Evolutionary conservation across 257 asterid species (phyloP).

Genomic region (Ballota nigra): DNA sequence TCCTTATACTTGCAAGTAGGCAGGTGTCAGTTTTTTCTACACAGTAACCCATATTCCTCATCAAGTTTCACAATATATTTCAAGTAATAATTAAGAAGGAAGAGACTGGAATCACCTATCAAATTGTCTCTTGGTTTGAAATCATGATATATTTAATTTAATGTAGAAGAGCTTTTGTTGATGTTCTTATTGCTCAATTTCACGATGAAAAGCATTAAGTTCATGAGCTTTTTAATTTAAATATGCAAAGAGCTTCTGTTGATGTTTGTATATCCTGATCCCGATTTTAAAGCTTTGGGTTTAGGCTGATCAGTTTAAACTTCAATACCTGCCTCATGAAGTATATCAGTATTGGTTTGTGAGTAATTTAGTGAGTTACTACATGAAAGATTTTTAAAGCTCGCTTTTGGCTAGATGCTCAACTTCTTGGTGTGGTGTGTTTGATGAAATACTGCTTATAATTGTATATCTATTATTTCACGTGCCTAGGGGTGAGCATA

Average conservation of each 20-base stretch:
- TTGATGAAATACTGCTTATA: background rate
- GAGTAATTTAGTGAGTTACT: background rate
- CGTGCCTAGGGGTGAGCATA: no score
- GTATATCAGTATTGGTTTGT: background rate
- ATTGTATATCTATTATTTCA: background rate
- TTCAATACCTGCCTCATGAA: background rate
- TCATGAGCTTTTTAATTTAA: background rate
- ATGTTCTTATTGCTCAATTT: background rate
- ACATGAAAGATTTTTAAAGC: background rate
- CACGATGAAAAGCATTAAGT: background rate
- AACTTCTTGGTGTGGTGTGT: no score
- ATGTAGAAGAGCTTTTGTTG: background rate
- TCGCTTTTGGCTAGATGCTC: background rate
- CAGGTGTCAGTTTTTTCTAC: background rate
- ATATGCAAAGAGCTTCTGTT: background rate
- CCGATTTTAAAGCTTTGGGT: background rate
- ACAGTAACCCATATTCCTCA: background rate
- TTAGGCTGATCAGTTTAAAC: background rate
- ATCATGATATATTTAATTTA: background rate
- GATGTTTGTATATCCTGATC: background rate
- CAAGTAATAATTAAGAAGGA: background rate
- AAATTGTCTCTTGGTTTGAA: background rate
- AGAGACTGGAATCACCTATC: background rate
- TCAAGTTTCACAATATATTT: background rate
- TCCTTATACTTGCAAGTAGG: conserved; percentile 17